Evolutionary conservation across 140 eudicot species (phyloP).

Genomic region (Erigeron philadelphicus): DNA sequence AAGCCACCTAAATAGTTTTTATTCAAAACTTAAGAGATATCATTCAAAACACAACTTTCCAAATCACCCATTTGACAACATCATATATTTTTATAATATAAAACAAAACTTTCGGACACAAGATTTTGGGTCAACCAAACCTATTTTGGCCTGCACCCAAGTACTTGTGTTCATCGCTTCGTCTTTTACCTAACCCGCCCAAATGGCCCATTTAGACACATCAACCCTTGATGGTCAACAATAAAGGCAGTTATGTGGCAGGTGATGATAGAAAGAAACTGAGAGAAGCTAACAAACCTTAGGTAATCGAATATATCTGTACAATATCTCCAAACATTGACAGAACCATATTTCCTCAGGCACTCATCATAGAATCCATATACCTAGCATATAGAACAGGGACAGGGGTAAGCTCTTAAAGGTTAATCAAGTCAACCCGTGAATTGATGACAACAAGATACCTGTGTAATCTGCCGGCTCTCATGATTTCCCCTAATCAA

Average conservation of each 20-base stretch:
- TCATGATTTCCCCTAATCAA: slow-evolving; percentile 97
- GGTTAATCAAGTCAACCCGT: slow-evolving; percentile 2
- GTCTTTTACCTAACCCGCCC: no score
- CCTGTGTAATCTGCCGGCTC: slow-evolving; percentile 99
- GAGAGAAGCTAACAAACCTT: slow-evolving; percentile 54
- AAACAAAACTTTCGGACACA: no score
- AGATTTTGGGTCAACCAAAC: no score
- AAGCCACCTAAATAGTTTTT: no score
- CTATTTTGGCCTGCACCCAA: no score
- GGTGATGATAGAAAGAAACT: not conserved
- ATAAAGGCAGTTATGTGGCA: not conserved
- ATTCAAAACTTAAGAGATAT: no score
- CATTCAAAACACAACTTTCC: no score
- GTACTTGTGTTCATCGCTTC: no score
- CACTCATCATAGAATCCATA: slow-evolving; percentile 99
- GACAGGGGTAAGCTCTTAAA: slow-evolving; percentile 23
- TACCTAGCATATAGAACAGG: slow-evolving; percentile 45
- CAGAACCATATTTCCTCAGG: slow-evolving; percentile 93
- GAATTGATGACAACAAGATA: slow-evolving; percentile 21
- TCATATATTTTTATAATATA: no score
- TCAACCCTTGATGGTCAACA: not conserved
- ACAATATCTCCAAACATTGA: slow-evolving; percentile 99
- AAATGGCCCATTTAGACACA: no score
- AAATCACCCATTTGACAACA: no score
- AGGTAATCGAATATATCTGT: slow-evolving; percentile 93